phyloP scores from a whole-genome alignment of 257 asterid species.

The Nicotiana otophora region DNA sequence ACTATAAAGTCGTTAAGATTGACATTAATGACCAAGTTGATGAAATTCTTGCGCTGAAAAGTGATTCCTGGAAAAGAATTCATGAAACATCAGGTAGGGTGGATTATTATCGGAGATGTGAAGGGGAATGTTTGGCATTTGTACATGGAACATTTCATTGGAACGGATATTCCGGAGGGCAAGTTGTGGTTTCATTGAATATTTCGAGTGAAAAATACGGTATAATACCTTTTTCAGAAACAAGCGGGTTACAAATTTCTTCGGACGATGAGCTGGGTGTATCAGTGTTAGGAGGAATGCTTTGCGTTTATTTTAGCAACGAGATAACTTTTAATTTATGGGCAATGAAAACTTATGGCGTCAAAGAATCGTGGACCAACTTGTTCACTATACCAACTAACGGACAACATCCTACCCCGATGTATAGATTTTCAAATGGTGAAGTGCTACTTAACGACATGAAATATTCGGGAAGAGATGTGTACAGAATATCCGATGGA shows the following conservation, averaged over 20 bases:
- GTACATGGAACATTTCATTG: neutral
- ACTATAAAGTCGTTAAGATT: no score
- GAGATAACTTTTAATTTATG: no score
- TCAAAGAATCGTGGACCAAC: neutral
- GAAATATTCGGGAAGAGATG: neutral
- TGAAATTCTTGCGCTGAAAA: neutral
- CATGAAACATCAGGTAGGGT: neutral
- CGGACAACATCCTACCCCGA: neutral
- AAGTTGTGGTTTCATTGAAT: neutral
- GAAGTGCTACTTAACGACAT: neutral
- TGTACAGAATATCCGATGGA: no score
- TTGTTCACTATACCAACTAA: neutral
- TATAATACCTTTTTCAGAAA: no score
- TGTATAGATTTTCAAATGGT: no score
- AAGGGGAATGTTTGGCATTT: neutral
- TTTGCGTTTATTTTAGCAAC: neutral
- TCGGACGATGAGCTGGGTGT: neutral
- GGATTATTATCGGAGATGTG: neutral
- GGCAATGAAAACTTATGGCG: neutral
- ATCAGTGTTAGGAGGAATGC: neutral
- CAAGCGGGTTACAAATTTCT: no score
- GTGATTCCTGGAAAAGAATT: neutral
- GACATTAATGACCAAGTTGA: neutral
- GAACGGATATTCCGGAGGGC: neutral
- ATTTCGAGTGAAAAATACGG: neutral